Base-by-base conservation (phyloP, 2,329 filamentous ascomycete genomes). In the Fusarium goolgardi region DNA sequence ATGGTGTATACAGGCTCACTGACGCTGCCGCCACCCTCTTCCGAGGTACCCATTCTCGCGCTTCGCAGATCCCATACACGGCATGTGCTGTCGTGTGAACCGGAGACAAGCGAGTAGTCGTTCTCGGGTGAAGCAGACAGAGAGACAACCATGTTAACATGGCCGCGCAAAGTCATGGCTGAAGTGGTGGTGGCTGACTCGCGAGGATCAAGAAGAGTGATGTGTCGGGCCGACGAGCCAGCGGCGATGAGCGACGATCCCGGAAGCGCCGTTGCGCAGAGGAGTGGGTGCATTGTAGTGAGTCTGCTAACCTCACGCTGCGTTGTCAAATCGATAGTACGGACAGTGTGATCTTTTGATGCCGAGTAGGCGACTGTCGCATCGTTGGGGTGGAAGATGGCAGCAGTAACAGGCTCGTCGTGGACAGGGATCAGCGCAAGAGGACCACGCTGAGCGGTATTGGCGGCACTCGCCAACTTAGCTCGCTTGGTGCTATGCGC, bases 61-160 rank as follows among this genome's bases (percentile, higher is more conserved):
- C 88, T 90, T 55, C 96, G 86, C 69, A 98, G 85, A 82, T 99
- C 96, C 96, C 96, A 99, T 49, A 99, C 89, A 52, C 94, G 88
- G 75, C 93, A 96, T 2, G 93, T 97, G 34, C 95, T 94, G 78
- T 99, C 96, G 78, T 97, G 92, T 45, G 91, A 92, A n/a, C 88
- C 95, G 32, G 91, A 96, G 0, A 95, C 92, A 11, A 99, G 85
- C n/a, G 91, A 89, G 80, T 94, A 93, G 65, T 90, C 88, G 75
- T 90, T 94, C 40, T 88, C 85, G 9, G 86, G 88, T 39, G 81
- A 83, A 12, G 82, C 76, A 3, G 78, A 75, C 32, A 89, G 73
- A 10, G 81, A 81, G 3, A 83, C 81, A 20, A 90, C 84, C 81
- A 87, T 87, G 81, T 97, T 97, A 62, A 88, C 88, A 81, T 98